phyloP scores from a whole-genome alignment of 177 flowering plant genomes.

The Vitis hybrid region DNA sequence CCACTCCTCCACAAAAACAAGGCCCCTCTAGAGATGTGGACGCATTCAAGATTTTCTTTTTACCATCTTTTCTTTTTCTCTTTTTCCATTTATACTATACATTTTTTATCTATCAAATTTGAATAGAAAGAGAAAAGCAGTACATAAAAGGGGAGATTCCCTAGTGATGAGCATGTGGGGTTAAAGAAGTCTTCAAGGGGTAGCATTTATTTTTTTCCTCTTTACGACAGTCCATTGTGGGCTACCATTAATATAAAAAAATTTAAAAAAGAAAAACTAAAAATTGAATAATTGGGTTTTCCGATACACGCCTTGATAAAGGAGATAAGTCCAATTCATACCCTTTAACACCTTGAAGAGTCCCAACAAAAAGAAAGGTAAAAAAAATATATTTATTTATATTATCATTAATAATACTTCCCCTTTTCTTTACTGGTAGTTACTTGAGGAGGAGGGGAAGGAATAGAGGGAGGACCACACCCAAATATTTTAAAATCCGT shows the following conservation, averaged over 20 bases:
- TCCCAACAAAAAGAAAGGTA: conserved; percentile 10
- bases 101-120: too few relatives aligned
- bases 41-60: neutral
- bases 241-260: conserved; percentile 8
- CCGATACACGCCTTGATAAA: conserved; percentile 21
- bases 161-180: conserved; percentile 31
- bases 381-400: neutral
- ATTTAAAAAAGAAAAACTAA: conserved; percentile 4
- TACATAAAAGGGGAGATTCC: conserved; percentile 22
- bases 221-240: conserved; percentile 9
- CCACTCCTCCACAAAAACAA: neutral
- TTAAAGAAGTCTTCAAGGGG: conserved; percentile 18
- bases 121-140: neutral
- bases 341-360: conserved; percentile 3
- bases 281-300: conserved; percentile 21
- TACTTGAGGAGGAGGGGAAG: neutral
- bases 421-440: neutral
- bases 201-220: neutral
- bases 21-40: neutral
- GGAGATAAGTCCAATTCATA: neutral
- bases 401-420: neutral
- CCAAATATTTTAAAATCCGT: neutral
- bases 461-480: conserved; percentile 11
- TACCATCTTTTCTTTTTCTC: neutral
- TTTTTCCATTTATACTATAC: neutral